phyloP scores from a whole-genome alignment of 495 filamentous ascomycete species.

The Pyrenula aspistea region DNA sequence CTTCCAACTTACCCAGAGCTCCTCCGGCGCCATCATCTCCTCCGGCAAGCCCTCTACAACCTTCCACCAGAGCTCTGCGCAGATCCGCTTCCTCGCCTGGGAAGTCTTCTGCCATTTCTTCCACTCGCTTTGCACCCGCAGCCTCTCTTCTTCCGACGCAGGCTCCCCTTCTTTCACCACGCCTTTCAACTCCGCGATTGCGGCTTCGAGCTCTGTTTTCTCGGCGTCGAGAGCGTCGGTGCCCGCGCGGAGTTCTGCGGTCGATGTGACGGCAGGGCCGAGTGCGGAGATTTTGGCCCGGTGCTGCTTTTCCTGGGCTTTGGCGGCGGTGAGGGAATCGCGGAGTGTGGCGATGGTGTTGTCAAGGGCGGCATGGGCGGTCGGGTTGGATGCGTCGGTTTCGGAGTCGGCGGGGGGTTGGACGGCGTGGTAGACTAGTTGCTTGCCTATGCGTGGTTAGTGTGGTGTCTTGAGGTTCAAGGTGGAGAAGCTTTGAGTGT shows the following conservation, averaged over 20 bases:
- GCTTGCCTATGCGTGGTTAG: conserved; percentile 35
- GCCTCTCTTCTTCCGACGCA: conserved; percentile 34
- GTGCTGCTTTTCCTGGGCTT: conserved; percentile 37
- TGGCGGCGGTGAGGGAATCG: conserved; percentile 31
- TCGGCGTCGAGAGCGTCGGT: conserved; percentile 34
- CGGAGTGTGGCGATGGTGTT: conserved; percentile 37
- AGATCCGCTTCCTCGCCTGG: conserved; percentile 34
- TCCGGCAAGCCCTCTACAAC: conserved; percentile 35
- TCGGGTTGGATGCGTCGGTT: conserved; percentile 22
- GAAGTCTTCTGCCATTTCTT: conserved; percentile 37
- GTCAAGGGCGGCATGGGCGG: conserved; percentile 27
- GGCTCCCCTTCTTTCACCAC: conserved; percentile 22
- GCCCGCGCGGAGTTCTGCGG: conserved; percentile 34
- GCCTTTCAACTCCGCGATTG: conserved; percentile 21
- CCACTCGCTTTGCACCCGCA: conserved; percentile 34
- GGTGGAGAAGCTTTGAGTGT: neutral
- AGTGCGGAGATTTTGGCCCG: conserved; percentile 35
- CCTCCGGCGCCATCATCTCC: conserved; percentile 24
- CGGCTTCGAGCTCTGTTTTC: conserved; percentile 24
- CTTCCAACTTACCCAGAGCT: conserved; percentile 35
- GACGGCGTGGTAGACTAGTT: conserved; percentile 49
- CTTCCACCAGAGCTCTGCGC: conserved; percentile 35
- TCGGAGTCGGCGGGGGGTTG: conserved; percentile 35
- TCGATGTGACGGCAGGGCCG: conserved; percentile 31
- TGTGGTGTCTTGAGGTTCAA: neutral